Evolutionary conservation across 345 rosid genomes (phyloP).

Genomic region (Eucalyptus erythrocorys): DNA sequence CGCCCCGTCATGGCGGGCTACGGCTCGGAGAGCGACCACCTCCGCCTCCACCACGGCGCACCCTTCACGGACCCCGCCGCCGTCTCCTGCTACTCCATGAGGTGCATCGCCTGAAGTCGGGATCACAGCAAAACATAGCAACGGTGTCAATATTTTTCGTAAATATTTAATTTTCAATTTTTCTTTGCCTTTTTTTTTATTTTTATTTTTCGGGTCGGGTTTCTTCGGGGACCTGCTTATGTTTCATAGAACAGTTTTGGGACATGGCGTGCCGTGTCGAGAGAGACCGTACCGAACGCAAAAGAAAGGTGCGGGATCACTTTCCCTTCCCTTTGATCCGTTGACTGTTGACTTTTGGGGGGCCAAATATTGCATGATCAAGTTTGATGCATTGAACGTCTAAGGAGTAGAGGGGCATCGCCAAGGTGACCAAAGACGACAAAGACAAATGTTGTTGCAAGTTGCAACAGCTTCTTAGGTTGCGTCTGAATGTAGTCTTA

Average conservation of each 20-base stretch:
- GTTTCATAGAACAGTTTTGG: background rate
- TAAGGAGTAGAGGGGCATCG: background rate
- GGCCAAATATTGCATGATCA: background rate
- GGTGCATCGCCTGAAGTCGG: constrained; percentile 28
- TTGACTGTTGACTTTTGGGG: background rate
- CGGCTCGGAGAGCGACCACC: constrained; percentile 47
- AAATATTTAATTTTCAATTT: background rate
- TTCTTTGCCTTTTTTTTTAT: too few species aligned
- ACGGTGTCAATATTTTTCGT: background rate
- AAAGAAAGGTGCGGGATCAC: background rate
- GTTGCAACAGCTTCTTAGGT: background rate
- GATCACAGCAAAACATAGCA: background rate
- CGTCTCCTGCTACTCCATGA: constrained; percentile 25
- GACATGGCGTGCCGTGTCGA: background rate
- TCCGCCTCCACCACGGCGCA: constrained; percentile 7
- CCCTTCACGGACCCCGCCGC: constrained; percentile 13
- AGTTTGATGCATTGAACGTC: background rate
- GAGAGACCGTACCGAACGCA: background rate
- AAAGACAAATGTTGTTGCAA: background rate
- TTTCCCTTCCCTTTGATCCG: background rate
- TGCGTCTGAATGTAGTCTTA: background rate
- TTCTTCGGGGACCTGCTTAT: background rate
- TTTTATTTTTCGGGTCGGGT: background rate
- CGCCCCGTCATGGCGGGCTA: constrained; percentile 26
- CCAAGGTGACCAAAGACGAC: background rate